Percentiles rank a stretch among this genome's conserved stretches.
phyloP scores from a whole-genome alignment of 2,329 filamentous ascomycete species.

The Alternaria brassicae region DNA sequence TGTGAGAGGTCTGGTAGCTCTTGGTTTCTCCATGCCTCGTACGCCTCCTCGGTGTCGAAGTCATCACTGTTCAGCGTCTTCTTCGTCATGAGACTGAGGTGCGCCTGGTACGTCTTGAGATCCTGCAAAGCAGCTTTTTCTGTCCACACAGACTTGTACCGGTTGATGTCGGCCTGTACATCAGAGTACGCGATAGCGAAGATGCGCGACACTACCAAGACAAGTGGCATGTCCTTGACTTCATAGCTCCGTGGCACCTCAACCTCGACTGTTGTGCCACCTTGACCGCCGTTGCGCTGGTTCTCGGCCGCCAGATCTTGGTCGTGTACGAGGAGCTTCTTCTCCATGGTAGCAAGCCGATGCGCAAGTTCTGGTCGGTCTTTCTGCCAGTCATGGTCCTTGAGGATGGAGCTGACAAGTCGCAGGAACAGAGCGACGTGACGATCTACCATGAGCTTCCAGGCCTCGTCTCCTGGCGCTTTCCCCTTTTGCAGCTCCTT shows the following conservation, averaged over 20 bases:
- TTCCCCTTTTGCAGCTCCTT: slow-evolving; percentile 86
- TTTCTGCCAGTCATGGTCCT: slow-evolving; percentile 82
- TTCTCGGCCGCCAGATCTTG: slow-evolving; percentile 77
- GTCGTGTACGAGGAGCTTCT: slow-evolving; percentile 91
- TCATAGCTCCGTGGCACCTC: slow-evolving; percentile 85
- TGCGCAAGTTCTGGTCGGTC: slow-evolving; percentile 84
- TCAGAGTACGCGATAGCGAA: slow-evolving; percentile 82
- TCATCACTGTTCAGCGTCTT: slow-evolving; percentile 82
- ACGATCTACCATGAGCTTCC: slow-evolving; percentile 90
- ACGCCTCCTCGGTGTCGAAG: slow-evolving; percentile 89
- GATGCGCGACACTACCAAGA: slow-evolving; percentile 83
- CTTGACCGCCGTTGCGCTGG: slow-evolving; percentile 63
- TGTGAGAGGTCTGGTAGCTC: slow-evolving; percentile 87
- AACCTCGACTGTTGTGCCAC: slow-evolving; percentile 77
- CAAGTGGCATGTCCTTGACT: slow-evolving; percentile 95
- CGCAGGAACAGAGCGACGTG: slow-evolving; percentile 95
- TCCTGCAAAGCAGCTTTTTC: slow-evolving; percentile 90
- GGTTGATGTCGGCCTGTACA: slow-evolving; percentile 86
- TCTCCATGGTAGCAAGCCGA: slow-evolving; percentile 82
- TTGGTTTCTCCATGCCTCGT: slow-evolving; percentile 88
- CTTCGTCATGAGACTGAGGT: slow-evolving; percentile 79
- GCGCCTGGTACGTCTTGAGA: slow-evolving; percentile 90
- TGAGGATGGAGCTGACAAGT: slow-evolving; percentile 79
- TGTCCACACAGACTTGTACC: slow-evolving; percentile 82
- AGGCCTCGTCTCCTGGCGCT: slow-evolving; percentile 79